Evolutionary conservation across 441 rosid species (phyloP).

Genomic region (Dalechampia spathulata): DNA sequence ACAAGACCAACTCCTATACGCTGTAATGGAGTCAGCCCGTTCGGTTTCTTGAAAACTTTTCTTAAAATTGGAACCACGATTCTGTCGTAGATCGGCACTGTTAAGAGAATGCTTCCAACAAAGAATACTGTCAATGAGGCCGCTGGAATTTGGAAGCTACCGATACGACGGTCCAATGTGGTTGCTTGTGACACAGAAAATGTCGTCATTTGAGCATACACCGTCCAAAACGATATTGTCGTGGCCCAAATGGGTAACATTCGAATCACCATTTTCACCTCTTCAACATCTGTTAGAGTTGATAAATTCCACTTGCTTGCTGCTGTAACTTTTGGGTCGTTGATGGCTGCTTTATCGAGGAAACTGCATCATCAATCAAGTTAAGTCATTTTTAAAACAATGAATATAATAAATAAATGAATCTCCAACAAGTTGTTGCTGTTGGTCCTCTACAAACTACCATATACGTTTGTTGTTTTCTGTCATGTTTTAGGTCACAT

Average conservation of each 20-base stretch:
- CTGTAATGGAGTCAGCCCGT: conserved; percentile 70
- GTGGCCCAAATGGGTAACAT: conserved; percentile 96
- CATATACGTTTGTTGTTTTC: too few relatives aligned
- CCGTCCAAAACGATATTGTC: conserved; percentile 81
- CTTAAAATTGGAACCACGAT: conserved; percentile 40
- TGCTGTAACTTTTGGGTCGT: conserved; percentile 21
- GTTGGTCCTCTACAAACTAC: too few relatives aligned
- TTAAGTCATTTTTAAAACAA: too few relatives aligned
- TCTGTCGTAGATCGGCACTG: conserved; percentile 73
- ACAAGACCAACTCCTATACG: conserved; percentile 61
- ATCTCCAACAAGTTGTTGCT: too few relatives aligned
- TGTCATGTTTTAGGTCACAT: too few relatives aligned
- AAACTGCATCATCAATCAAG: conserved; percentile 49
- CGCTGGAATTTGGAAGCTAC: conserved; percentile 60
- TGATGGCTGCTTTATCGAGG: conserved; percentile 77
- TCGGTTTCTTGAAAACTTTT: conserved; percentile 47
- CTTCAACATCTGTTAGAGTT: conserved; percentile 83
- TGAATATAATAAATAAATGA: too few relatives aligned
- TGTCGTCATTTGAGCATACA: conserved; percentile 83
- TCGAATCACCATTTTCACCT: conserved; percentile 70
- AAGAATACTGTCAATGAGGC: conserved; percentile 71
- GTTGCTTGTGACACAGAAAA: conserved; percentile 84
- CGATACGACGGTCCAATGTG: conserved; percentile 78
- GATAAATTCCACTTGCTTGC: conserved; percentile 64
- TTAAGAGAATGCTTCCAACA: conserved; percentile 69